A percentile compares a stretch with the other conserved stretches of the same genome.
Conservation (phyloP, 139 green algal species). For the Chlorokybus atmophyticus region DNA sequence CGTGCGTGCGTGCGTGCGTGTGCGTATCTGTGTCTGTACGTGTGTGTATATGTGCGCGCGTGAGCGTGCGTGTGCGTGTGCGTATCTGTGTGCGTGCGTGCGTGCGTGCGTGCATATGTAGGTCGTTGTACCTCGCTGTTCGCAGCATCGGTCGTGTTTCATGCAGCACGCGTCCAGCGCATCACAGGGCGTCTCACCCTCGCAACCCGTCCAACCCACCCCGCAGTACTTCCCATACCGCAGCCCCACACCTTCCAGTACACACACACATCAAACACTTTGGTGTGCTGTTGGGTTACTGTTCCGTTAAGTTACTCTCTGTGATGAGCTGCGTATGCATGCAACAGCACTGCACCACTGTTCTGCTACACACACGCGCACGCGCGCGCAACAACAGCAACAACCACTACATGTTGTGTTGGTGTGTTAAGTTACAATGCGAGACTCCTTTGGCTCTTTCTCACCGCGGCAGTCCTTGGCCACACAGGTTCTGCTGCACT, state of each 20-base stretch:
- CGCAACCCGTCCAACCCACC: neutral
- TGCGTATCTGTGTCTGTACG: too few species aligned
- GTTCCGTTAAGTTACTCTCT: too few species aligned
- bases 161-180: constrained; percentile 3
- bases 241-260: neutral
- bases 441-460: neutral
- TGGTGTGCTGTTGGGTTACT: neutral
- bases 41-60: too few species aligned
- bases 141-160: neutral
- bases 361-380: neutral
- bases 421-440: neutral
- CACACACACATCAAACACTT: neutral
- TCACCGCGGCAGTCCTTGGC: neutral
- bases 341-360: too few species aligned
- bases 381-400: too few species aligned
- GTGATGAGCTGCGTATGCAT: too few species aligned
- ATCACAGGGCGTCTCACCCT: neutral
- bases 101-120: neutral
- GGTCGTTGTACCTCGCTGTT: neutral
- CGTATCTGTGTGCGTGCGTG: neutral
- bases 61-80: too few species aligned
- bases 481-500: neutral
- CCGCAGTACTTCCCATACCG: constrained; percentile 9
- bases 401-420: neutral
- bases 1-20: too few species aligned